Evolutionary conservation across 2,329 filamentous ascomycete genomes (phyloP).

Genomic region (Sarocladiaceae sp.): DNA sequence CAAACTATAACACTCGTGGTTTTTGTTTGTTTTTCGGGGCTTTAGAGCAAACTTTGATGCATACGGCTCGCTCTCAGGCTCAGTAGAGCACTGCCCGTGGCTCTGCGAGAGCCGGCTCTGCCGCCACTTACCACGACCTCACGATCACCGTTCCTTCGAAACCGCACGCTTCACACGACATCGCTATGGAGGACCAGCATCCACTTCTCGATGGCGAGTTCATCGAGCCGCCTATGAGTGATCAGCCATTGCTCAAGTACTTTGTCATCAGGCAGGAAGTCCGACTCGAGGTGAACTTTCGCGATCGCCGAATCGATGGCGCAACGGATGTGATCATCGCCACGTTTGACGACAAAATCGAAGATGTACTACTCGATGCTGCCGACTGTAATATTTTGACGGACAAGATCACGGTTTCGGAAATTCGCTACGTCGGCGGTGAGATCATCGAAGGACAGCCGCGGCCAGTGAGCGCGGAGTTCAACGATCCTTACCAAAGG

Average conservation of each 20-base stretch:
- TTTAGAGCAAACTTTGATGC: background rate
- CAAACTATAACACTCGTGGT: background rate
- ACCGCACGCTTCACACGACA: background rate
- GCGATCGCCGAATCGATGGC: conserved; percentile 68
- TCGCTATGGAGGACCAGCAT: conserved; percentile 14
- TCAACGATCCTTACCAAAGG: conserved; percentile 63
- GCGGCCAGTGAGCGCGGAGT: conserved; percentile 38
- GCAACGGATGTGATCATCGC: conserved; percentile 78
- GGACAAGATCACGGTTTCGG: conserved; percentile 46
- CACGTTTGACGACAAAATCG: conserved; percentile 53
- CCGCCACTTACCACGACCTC: background rate
- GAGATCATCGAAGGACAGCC: conserved; percentile 30
- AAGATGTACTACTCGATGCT: conserved; percentile 56
- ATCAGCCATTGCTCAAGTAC: conserved; percentile 33
- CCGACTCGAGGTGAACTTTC: conserved; percentile 84
- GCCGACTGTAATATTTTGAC: conserved; percentile 57
- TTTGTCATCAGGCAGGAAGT: conserved; percentile 79
- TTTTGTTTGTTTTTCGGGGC: background rate
- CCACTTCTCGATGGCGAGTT: conserved; percentile 27
- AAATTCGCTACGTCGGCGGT: conserved; percentile 30
- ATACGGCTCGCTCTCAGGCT: background rate
- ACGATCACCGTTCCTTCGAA: background rate
- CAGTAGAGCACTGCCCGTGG: background rate
- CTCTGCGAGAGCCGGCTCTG: background rate
- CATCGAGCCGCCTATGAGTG: conserved; percentile 27